A percentile compares a stretch with the other conserved stretches of the same genome.
phyloP scores from a whole-genome alignment of 2,329 filamentous ascomycete species.

The Intubia oerlemansii region DNA sequence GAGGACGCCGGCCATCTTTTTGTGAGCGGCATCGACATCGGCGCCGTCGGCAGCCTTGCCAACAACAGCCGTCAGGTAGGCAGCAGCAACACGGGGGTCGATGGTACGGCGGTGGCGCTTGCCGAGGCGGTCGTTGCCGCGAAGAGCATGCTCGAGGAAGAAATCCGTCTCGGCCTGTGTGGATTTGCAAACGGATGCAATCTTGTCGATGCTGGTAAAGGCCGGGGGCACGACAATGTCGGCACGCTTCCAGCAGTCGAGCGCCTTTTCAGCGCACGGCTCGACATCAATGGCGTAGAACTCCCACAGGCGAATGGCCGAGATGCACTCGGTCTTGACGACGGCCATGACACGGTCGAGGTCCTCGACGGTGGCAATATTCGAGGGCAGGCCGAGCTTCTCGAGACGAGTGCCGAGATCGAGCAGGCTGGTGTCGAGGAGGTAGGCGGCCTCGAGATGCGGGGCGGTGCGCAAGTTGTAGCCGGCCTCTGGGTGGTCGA shows the following conservation, averaged over 20 bases:
- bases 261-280: constrained; percentile 41
- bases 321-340: constrained; percentile 62
- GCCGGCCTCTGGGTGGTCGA: constrained; percentile 84
- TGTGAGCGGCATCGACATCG: constrained; percentile 22
- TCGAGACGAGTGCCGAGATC: constrained; percentile 59
- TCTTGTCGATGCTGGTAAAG: constrained; percentile 10
- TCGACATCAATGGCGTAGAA: constrained; percentile 76
- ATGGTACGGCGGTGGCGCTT: constrained; percentile 56
- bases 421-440: constrained; percentile 40
- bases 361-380: constrained; percentile 49
- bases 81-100: constrained; percentile 48
- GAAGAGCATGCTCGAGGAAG: constrained; percentile 46
- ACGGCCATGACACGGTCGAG: constrained; percentile 64
- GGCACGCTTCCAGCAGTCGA: constrained; percentile 50
- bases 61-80: constrained; percentile 42
- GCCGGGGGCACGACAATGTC: constrained; percentile 31
- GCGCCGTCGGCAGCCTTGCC: constrained; percentile 38
- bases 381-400: constrained; percentile 52
- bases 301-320: constrained; percentile 68
- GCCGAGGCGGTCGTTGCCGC: constrained; percentile 52
- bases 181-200: no score
- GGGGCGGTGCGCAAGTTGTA: constrained; percentile 89
- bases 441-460: constrained; percentile 42
- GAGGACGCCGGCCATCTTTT: constrained; percentile 42
- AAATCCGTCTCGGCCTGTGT: constrained; percentile 42